A percentile compares a stretch with the other conserved stretches of the same genome.
These are phyloP conservation scores for Cryphonectria radicalis DNA, from an alignment of 2,329 filamentous ascomycete species.

Conservation along the genomic window DNA sequence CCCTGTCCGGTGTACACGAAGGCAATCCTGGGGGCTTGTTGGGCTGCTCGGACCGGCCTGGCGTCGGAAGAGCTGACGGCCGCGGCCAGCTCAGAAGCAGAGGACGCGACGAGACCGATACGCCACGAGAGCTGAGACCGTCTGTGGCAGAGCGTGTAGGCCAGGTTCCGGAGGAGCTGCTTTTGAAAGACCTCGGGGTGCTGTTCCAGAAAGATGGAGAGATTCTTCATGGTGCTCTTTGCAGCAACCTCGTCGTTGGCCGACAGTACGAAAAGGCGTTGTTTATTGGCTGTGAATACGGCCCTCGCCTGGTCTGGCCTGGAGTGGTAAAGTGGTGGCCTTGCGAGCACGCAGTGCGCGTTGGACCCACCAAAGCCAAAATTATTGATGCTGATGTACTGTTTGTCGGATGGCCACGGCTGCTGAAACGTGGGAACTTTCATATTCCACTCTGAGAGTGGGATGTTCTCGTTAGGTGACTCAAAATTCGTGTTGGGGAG, in stretches of 20 bases:
- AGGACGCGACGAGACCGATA: neutral
- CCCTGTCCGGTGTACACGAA: constrained; percentile 49
- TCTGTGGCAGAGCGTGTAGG: constrained; percentile 20
- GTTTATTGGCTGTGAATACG: neutral
- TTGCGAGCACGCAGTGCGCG: constrained; percentile 36
- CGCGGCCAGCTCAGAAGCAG: constrained; percentile 10
- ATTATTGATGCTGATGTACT: constrained; percentile 33
- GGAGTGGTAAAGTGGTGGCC: constrained; percentile 4
- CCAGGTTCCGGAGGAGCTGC: constrained; percentile 19
- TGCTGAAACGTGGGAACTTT: constrained; percentile 15
- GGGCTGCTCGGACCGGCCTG: constrained; percentile 32
- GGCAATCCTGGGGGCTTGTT: constrained; percentile 30
- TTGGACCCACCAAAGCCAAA: constrained; percentile 41
- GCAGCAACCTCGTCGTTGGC: constrained; percentile 17
- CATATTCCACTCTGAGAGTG: constrained; percentile 20
- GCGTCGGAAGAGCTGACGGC: constrained; percentile 6
- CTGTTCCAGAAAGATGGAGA: constrained; percentile 22
- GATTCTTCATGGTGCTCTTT: neutral
- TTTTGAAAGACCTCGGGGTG: constrained; percentile 21
- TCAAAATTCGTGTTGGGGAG: constrained; percentile 34
- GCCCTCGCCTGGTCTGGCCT: constrained; percentile 8
- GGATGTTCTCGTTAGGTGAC: constrained; percentile 32
- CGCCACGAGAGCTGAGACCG: constrained; percentile 22
- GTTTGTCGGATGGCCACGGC: constrained; percentile 24
- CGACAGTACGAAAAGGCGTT: constrained; percentile 15